Base-by-base conservation (phyloP, 2,329 filamentous ascomycete genomes). In the Ustulina deusta region DNA sequence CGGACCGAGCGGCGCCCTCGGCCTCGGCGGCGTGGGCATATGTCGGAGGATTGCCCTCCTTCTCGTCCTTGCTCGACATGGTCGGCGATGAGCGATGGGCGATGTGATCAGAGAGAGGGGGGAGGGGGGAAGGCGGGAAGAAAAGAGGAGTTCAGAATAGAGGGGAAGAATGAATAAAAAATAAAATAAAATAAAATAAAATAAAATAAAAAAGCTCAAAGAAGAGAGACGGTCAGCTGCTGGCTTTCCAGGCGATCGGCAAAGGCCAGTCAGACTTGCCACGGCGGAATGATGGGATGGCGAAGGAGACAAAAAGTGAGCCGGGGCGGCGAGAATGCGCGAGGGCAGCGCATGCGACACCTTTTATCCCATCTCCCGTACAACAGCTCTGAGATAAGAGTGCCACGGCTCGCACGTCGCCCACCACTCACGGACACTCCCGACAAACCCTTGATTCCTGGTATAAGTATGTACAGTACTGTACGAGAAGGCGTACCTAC, bases 1-100 rank as follows among this genome's bases (percentile, higher is more conserved):
- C 77, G 29, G 71, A 64, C 29, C 70, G 73, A 6, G 62, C 54
- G 9, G 71, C 66, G 36, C 71, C 73, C 20, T 77, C 60, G 22
- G 27, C 40, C 17, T 48, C 58, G 36, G 51, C 25, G 25, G 46
- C 46, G 17, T 66, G 63, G 62, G 48, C 65, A 59, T 76, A 77
- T 54, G 69, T 70, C 57, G 75, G 74, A 42, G 72, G 66, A 65
- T 68, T 70, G 38, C 70, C 63, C 63, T 77, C 73, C 67, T 78
- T 78, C 73, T 78, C 76, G 55, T 76, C 73, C 61, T 68, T 69
- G 61, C 59, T 71, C 59, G 72, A 73, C 72, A 74, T 77, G 65
- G 59, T 56, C n/a, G 61, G 54, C 46, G 49, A 59, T 40, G 22
- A 38, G 51, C 27, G 56, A 59, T 40, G 22, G 36, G 51, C 27